Evolutionary conservation across 768 basidiomycete genomes (phyloP), one percentile per base, ranked within the genome.

Genomic region (Russula emetica): DNA sequence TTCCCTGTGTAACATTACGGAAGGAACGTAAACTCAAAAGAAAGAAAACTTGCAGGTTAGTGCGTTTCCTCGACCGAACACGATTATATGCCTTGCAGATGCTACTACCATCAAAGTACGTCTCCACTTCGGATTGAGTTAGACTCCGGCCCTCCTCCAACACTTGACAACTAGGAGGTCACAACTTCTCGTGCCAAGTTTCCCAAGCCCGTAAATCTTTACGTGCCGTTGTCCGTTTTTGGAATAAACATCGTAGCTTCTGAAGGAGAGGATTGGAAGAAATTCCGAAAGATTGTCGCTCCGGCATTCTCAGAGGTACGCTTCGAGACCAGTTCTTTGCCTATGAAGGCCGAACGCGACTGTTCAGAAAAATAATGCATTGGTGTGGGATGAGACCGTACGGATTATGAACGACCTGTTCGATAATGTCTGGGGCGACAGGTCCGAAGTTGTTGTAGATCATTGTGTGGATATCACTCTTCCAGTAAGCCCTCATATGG

Each of bases 221-320:
- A 87, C 66, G 64, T 52, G 1, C 64, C 76, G 18, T 72, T 88
- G 20, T 62, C 72, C 0, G 76, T 83, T 61, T 88, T 80, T 69
- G 86, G 87, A 7, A 69, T 70, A 7, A 90, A 88, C 66, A 83
- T 88, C 50, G 79, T 88, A n/a, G 80, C 78, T 2, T 82, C 83
- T 0, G 86, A 88, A 67, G 83, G 81, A 24, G 80, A 83, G 4
- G 78, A 83, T 63, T 88, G 86, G 86, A 85, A 85, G 71, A 79
- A 80, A 34, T 85, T 85, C 66, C 74, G 85, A 52, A 85, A 83
- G 70, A 80, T 88, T 47, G 75, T 80, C 20, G 83, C 83, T 1
- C 85, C 85, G n/a, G 81, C 84, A 0, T 88, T 87, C 70, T 83
- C 83, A 7, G 85, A 86, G 71, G 84, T 84, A 60, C 50, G 73